Evolutionary conservation across 139 green algal species (phyloP), one percentile per base, ranked within the genome.

Genomic region (Raphidocelis subcapitata): DNA sequence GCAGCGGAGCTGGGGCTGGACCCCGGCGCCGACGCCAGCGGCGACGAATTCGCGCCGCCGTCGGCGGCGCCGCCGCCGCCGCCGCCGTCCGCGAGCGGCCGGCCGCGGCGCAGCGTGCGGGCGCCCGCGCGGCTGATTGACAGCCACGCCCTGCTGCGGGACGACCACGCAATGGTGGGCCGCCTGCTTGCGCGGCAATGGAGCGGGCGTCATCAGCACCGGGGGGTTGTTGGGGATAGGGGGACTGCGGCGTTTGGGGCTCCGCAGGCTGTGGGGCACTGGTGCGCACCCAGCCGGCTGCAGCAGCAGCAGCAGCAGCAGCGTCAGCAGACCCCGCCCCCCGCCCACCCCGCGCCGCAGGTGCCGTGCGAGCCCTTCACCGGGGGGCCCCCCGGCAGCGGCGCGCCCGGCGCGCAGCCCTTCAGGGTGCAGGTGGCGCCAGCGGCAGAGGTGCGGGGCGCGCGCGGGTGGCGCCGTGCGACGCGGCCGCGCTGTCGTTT

Each of bases 331-430:
- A n/a, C n/a, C n/a, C n/a, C n/a, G n/a, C n/a, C n/a, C n/a, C n/a
- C n/a, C n/a, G n/a, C n/a, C n/a, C n/a, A n/a, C n/a, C n/a, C n/a
- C n/a, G n/a, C n/a, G n/a, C n/a, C n/a, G n/a, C n/a, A n/a, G n/a
- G n/a, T n/a, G 73, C 88, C 83, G 76, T 90, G 73, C 66, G 81
- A 91, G 47, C 44, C 71, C 0, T 94, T 92, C 73, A 52, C 33
- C 37, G 73, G 41, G 1, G 41, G 49, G 29, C 52, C 75, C n/a
- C 68, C 75, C 3, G 82, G 81, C 49, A 74, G 75, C 31, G 63
- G 67, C 15, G 60, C 36, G 14, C 21, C 65, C 44, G 81, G 74
- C 8, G 49, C 73, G 2, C 89, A 92, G 79, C 88, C 88, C 20
- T 93, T 87, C 70, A 65, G 33, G 20, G 31, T 93, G 23, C 32